Base-by-base conservation (phyloP, 2,329 filamentous ascomycete species). In the Claviceps arundinis region DNA sequence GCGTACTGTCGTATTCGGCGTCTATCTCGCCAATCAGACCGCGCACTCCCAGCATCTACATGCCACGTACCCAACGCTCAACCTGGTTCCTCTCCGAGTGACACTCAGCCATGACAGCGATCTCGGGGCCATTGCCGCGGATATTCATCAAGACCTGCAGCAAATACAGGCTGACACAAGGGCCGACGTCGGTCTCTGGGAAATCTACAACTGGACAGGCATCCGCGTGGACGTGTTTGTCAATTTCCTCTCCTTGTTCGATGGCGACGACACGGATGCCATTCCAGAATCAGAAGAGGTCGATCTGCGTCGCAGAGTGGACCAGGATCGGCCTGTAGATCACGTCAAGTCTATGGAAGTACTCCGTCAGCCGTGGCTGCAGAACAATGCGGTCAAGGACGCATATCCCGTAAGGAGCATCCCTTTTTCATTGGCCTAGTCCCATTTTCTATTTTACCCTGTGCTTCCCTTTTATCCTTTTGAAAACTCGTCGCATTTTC, bases 21-120 rank as follows among this genome's bases (percentile, higher is more conserved):
- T 95, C 22, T 96, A 95, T 64, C 77, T 95, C 8, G 87, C 89
- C 43, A 95, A 94, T 63, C 78, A 89, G 50, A 74, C 76, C 0
- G 66, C 75, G 8, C 68, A 75, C 3, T 69, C 74, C 3, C 63
- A 81, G 1, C 69, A 77, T 2, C 62, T 70, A 0, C 57, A 58
- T 2, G 26, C 45, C 0, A 68, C 75, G 0, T 82, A 80, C 37
- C 89, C 90, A 0, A 93, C 87, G 0, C 73, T 96, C 19, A 90
- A 86, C 57, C 73, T 96, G 4, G 75, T 95, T 1, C 89, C 89
- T 0, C 67, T 96, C 0, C 73, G 74, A 11, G 75, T 93, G 1
- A 62, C 57, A 5, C 30, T 64, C 5, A 56, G 68, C 43, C 19
- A 58, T 4, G 46, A 52, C 1, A 56, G 64, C 2, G 51, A 61